Conservation (phyloP, 176 grass and related monocot species). For the Panicum miliaceum region DNA sequence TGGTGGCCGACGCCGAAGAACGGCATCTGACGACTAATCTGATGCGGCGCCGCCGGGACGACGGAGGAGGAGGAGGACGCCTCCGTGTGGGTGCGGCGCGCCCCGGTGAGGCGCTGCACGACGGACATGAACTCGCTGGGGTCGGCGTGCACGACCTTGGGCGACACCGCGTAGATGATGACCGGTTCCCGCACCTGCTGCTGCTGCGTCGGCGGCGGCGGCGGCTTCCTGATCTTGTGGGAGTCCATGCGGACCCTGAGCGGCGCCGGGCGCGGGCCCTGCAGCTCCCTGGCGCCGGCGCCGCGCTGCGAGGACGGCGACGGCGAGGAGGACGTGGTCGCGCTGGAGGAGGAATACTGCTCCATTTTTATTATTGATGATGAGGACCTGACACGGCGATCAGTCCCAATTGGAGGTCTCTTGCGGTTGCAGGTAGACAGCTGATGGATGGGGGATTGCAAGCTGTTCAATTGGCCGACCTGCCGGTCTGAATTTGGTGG, state of each 20-base stretch:
- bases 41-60: background rate
- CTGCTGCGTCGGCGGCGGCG: background rate
- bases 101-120: slow-evolving; percentile 73
- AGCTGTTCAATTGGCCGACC: too few species aligned
- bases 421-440: too few species aligned
- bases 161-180: slow-evolving; percentile 68
- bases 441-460: too few species aligned
- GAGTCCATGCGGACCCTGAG: slow-evolving; percentile 55
- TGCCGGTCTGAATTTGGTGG: too few species aligned
- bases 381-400: background rate
- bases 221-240: slow-evolving; percentile 55
- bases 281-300: slow-evolving; percentile 41
- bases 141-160: slow-evolving; percentile 60
- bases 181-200: slow-evolving; percentile 50
- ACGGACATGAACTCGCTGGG: slow-evolving; percentile 70
- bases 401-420: too few species aligned
- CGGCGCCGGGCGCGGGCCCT: slow-evolving; percentile 57
- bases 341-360: background rate
- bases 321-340: background rate
- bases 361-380: slow-evolving; percentile 23
- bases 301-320: slow-evolving; percentile 12
- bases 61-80: background rate
- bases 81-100: background rate
- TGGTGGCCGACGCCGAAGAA: background rate
- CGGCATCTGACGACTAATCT: background rate